Evolutionary conservation across 2,329 filamentous ascomycete species (phyloP).

Genomic region (Nakataea oryzae): DNA sequence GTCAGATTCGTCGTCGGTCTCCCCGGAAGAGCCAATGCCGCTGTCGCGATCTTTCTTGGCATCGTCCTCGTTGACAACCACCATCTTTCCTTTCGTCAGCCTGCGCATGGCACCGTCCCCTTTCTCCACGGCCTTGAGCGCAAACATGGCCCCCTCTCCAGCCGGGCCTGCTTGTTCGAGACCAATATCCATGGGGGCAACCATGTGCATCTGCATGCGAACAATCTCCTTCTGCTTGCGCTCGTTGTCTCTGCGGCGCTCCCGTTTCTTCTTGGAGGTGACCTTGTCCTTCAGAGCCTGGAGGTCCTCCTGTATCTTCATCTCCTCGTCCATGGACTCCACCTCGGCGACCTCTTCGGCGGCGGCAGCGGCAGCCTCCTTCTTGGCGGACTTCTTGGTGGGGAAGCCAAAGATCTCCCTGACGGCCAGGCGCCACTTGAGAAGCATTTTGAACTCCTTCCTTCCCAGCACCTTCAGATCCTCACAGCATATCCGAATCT

Average conservation of each 20-base stretch:
- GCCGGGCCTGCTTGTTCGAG: conserved; percentile 73
- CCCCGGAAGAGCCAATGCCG: conserved; percentile 41
- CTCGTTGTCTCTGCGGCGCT: conserved; percentile 82
- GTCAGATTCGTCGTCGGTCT: conserved; percentile 56
- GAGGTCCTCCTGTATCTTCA: conserved; percentile 80
- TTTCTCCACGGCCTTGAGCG: conserved; percentile 71
- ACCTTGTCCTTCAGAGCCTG: conserved; percentile 75
- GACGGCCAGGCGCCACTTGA: conserved; percentile 83
- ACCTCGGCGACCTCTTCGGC: conserved; percentile 71
- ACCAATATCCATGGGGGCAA: conserved; percentile 88
- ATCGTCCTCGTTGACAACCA: conserved; percentile 47
- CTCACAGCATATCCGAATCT: conserved; percentile 66
- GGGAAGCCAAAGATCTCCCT: conserved; percentile 84
- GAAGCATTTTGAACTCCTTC: conserved; percentile 84
- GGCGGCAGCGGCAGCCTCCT: conserved; percentile 27
- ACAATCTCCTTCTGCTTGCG: conserved; percentile 88
- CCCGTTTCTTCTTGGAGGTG: conserved; percentile 65
- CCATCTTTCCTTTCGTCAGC: conserved; percentile 72
- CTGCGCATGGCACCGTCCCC: conserved; percentile 54
- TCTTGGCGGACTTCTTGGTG: conserved; percentile 53
- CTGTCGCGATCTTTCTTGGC: conserved; percentile 49
- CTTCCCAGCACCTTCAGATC: conserved; percentile 86
- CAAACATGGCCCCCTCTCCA: conserved; percentile 79
- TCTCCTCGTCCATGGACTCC: conserved; percentile 87
- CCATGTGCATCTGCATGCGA: conserved; percentile 97